Base-by-base conservation (phyloP, 2,329 filamentous ascomycete species). In the Cercospora canescens region DNA sequence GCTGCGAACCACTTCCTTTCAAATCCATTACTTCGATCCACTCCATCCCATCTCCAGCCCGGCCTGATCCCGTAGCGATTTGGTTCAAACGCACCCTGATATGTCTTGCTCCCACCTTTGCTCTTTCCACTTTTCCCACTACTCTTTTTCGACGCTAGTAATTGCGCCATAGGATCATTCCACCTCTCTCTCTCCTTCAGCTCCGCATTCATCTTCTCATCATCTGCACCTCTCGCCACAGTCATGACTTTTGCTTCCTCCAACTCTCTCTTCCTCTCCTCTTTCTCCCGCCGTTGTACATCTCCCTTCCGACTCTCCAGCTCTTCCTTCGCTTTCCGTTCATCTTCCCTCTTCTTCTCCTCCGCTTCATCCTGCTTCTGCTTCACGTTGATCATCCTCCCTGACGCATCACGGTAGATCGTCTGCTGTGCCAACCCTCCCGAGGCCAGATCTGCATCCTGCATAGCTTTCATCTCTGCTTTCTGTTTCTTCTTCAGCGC, bases 1-100 rank as follows among this genome's bases (percentile, higher is more conserved):
- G 93, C 92, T 77, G 91, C 93, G 81, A 98, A 98, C 81, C 94
- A 91, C 76, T 97, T 90, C 68, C 88, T 91, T 81, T 99, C 95
- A 77, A 97, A 98, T 0, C 94, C 94, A 80, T 93, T 99, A 21
- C 92, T 86, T 70, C 95, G 85, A 82, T 99, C 95, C 18, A 99
- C 95, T 6, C 96, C 95, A 83, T 99, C 95, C 95, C 95, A 99
- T 70, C 92, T 85, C 81, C 96, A 93, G 0, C 95, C 96, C 0
- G 95, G 95, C 67, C 90, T 85, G 68, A 99, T 98, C 1, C 92
- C 92, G 81, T 98, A 98, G 21, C 95, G 86, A 83, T 99, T 99
- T 52, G 95, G 95, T 74, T 91, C 86, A 63, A 91, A 91, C 0
- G 89, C 86, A 0, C 94, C 95, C 67, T 88, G 82, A 77, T 98